A percentile compares a stretch with the other conserved stretches of the same genome.
These are phyloP conservation scores for Aureobasidium mangrovei DNA, from an alignment of 2,329 filamentous ascomycete species.

Conservation along the genomic window DNA sequence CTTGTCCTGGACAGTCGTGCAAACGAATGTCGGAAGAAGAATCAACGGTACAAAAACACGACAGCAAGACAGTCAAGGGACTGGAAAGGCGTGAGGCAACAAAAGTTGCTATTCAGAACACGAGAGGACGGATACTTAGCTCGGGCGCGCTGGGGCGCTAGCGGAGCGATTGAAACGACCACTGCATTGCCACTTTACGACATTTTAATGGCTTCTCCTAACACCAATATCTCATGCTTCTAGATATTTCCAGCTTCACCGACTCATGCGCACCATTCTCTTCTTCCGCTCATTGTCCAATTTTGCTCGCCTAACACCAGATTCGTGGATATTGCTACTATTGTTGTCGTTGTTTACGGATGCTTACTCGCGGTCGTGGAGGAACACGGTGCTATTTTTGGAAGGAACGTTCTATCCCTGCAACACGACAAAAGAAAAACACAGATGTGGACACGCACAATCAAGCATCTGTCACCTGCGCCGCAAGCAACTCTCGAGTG, in stretches of 20 bases:
- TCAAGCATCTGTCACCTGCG: not conserved
- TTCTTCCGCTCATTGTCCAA: not conserved
- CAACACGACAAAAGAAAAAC: not conserved
- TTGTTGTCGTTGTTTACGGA: constrained; percentile 11
- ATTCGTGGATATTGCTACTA: not conserved
- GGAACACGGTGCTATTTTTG: constrained; percentile 9
- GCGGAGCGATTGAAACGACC: constrained; percentile 2
- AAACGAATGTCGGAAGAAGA: constrained; percentile 6
- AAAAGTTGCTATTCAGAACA: not conserved
- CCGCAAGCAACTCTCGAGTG: not conserved
- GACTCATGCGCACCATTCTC: not conserved
- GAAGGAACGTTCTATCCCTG: not conserved
- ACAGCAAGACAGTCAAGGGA: not conserved
- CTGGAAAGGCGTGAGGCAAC: constrained; percentile 9
- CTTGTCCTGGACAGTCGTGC: not conserved
- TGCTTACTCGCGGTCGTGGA: not conserved
- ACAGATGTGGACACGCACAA: not conserved
- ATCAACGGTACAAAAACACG: not conserved
- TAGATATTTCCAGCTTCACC: not conserved
- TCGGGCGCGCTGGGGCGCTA: not conserved
- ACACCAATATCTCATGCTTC: not conserved
- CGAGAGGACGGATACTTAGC: not conserved
- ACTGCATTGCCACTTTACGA: not conserved
- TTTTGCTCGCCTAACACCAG: not conserved
- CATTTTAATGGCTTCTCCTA: not conserved